These are phyloP conservation scores for Stephanocyclus meneghinianus DNA, from an alignment of 352 stramenopile species.

Conservation along the genomic window DNA sequence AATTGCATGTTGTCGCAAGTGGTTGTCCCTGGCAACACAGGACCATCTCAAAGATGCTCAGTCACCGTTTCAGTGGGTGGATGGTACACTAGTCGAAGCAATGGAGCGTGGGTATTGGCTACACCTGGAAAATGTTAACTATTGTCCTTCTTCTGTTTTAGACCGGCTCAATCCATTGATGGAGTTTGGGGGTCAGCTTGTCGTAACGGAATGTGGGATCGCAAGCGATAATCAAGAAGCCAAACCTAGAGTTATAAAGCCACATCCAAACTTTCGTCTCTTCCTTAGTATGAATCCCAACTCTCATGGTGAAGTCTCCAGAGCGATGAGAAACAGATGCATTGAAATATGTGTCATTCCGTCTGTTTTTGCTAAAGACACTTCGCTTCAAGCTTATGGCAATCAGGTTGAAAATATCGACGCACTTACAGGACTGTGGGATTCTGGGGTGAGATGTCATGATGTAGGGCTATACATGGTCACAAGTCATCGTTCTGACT, in stretches of 20 bases:
- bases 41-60: conserved; percentile 13
- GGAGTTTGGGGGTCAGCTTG: conserved; percentile 94
- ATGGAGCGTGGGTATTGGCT: conserved; percentile 99
- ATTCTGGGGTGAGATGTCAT: conserved; percentile 48
- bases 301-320: conserved; percentile 93
- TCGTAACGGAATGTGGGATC: conserved; percentile 98
- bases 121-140: conserved; percentile 99
- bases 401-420: conserved; percentile 49
- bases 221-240: conserved; percentile 88
- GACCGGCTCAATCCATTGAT: conserved; percentile 99
- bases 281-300: conserved; percentile 98
- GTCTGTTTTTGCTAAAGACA: conserved; percentile 18
- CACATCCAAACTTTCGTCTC: conserved; percentile 97
- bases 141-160: conserved; percentile 97
- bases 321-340: conserved; percentile 99
- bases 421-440: conserved; percentile 51
- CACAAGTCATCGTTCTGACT: conserved; percentile 47
- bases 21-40: conserved; percentile 21
- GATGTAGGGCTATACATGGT: conserved; percentile 53
- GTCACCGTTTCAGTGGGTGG: conserved; percentile 95
- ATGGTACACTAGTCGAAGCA: conserved; percentile 96
- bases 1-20: conserved; percentile 37
- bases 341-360: conserved; percentile 91
- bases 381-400: conserved; percentile 7
- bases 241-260: conserved; percentile 92